phyloP scores from a whole-genome alignment of 495 filamentous ascomycete species.

The Massariosphaeria phaeospora region DNA sequence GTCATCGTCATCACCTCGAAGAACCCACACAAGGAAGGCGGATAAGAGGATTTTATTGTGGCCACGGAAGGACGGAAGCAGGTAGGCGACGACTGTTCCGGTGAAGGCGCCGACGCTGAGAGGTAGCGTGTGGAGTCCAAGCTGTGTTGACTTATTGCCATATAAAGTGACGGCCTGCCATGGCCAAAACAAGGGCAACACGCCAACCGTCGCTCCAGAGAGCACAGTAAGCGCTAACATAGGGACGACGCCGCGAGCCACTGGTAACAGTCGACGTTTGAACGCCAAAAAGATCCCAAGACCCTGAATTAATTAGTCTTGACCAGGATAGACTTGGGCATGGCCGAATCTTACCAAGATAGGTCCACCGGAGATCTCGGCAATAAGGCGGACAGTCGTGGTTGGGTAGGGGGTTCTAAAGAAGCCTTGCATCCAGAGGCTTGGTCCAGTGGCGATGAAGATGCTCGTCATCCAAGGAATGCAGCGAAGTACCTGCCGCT shows the following conservation, averaged over 20 bases:
- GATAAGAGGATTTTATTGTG: conserved; percentile 31
- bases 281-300: conserved; percentile 59
- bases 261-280: conserved; percentile 37
- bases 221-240: conserved; percentile 37
- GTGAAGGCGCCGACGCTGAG: conserved; percentile 34
- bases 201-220: conserved; percentile 37
- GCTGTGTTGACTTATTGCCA: conserved; percentile 33
- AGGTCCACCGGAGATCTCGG: too few relatives aligned
- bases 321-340: conserved; percentile 49
- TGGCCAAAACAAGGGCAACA: conserved; percentile 40
- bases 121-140: conserved; percentile 34
- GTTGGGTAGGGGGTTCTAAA: conserved; percentile 63
- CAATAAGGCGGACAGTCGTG: too few relatives aligned
- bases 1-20: conserved; percentile 28
- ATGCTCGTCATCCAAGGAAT: too few relatives aligned
- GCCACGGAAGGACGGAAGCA: conserved; percentile 31
- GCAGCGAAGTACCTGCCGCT: too few relatives aligned
- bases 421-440: conserved; percentile 38
- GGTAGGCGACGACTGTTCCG: conserved; percentile 31
- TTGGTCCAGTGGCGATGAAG: too few relatives aligned
- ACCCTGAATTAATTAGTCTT: conserved; percentile 65
- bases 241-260: conserved; percentile 34
- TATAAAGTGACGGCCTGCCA: conserved; percentile 37
- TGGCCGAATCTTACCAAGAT: too few relatives aligned
- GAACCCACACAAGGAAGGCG: too few relatives aligned